Conservation (phyloP, 306 rosid species). For the Cucurbita moschata region DNA sequence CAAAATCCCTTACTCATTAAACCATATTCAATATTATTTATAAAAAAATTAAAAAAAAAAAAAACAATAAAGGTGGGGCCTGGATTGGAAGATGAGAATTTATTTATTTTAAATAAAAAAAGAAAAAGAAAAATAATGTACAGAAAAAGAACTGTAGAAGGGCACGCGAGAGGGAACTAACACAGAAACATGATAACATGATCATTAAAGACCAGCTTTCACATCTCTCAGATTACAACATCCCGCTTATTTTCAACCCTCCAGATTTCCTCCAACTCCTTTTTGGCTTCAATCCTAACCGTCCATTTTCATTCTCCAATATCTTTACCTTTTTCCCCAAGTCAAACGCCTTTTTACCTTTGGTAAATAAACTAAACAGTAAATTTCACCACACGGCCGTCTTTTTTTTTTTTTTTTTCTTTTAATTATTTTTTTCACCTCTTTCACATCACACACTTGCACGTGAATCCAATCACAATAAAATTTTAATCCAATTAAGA, state of each 20-base stretch:
- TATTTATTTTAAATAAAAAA: not conserved
- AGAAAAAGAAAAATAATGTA: not conserved
- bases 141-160: constrained; percentile 7
- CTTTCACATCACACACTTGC: not conserved
- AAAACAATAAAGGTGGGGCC: not conserved
- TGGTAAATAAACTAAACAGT: not conserved
- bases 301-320: not conserved
- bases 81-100: not conserved
- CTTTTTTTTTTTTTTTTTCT: not conserved
- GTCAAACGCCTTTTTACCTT: not conserved
- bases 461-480: not conserved
- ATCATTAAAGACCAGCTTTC: constrained; percentile 24
- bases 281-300: not conserved
- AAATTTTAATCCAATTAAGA: no score
- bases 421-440: not conserved
- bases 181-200: constrained; percentile 14
- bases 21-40: no score
- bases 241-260: not conserved
- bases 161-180: constrained; percentile 4
- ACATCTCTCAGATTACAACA: constrained; percentile 9
- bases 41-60: no score
- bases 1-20: no score
- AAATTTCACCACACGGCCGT: not conserved
- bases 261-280: not conserved
- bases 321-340: not conserved